phyloP scores from a whole-genome alignment of 768 basidiomycete genomes.

The Mycena indigotica region DNA sequence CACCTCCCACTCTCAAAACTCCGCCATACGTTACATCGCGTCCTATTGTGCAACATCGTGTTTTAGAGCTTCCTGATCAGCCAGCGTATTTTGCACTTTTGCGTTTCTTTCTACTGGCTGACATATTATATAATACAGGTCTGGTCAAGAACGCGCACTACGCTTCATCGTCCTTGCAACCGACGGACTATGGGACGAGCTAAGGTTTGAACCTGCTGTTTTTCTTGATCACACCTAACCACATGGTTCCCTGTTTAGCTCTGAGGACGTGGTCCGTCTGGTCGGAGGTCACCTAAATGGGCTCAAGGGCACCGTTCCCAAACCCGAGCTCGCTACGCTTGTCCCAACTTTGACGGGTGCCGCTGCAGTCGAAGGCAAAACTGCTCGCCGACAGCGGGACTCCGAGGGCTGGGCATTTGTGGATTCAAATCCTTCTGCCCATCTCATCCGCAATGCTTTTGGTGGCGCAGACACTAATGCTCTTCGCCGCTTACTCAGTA shows the following conservation, averaged over 20 bases:
- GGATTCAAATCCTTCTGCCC: conserved; percentile 77
- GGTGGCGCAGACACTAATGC: conserved; percentile 71
- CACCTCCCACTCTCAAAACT: conserved; percentile 71
- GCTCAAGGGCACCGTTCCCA: conserved; percentile 49
- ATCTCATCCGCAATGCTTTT: conserved; percentile 89
- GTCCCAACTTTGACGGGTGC: conserved; percentile 60
- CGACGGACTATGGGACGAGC: conserved; percentile 77
- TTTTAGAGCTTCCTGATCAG: conserved; percentile 55
- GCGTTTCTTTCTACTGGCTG: conserved; percentile 25
- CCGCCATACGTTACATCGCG: conserved; percentile 90
- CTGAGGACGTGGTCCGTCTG: conserved; percentile 84
- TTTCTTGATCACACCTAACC: not conserved
- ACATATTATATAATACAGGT: conserved; percentile 7
- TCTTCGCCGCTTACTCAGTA: conserved; percentile 70
- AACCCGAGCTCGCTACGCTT: conserved; percentile 53
- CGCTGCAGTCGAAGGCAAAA: conserved; percentile 66
- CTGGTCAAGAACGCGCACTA: conserved; percentile 29
- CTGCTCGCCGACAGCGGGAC: conserved; percentile 37
- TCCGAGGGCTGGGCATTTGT: conserved; percentile 67
- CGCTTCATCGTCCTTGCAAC: conserved; percentile 90
- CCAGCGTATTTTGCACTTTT: conserved; percentile 9
- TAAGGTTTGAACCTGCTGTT: conserved; percentile 39
- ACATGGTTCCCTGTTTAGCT: conserved; percentile 40
- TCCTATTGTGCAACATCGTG: conserved; percentile 80
- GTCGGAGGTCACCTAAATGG: conserved; percentile 82